Percentiles rank a stretch among this genome's conserved stretches.
Conservation (phyloP, 768 basidiomycete species). For the Suillus brevipes region DNA sequence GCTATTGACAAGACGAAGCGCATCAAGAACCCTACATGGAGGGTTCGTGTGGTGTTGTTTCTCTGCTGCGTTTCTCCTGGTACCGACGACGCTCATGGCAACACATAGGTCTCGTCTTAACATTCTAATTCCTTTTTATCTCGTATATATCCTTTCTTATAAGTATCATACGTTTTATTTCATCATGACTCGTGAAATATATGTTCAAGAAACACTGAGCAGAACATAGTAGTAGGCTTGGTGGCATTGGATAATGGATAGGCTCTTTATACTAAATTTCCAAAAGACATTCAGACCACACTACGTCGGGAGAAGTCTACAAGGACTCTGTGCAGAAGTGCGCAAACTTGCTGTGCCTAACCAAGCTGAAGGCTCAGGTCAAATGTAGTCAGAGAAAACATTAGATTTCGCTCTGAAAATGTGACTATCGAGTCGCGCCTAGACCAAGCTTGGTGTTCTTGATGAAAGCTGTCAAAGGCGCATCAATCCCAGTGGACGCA, state of each 20-base stretch:
- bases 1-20: background rate
- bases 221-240: background rate
- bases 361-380: background rate
- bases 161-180: background rate
- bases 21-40: background rate
- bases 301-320: too few species aligned
- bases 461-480: slow-evolving; percentile 79
- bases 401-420: background rate
- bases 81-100: background rate
- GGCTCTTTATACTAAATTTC: background rate
- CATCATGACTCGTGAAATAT: background rate
- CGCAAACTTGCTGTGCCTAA: background rate
- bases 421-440: slow-evolving; percentile 50
- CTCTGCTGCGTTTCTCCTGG: background rate
- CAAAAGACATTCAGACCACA: background rate
- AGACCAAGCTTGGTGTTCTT: slow-evolving; percentile 85
- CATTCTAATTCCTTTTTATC: background rate
- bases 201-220: background rate
- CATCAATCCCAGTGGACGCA: slow-evolving; percentile 60
- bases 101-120: background rate
- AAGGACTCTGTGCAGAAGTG: background rate
- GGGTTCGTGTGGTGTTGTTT: background rate
- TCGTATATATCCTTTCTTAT: background rate
- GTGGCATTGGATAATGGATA: background rate
- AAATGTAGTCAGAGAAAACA: background rate